Base-by-base conservation (phyloP, 768 basidiomycete genomes). In the Clitopilus hobsonii region DNA sequence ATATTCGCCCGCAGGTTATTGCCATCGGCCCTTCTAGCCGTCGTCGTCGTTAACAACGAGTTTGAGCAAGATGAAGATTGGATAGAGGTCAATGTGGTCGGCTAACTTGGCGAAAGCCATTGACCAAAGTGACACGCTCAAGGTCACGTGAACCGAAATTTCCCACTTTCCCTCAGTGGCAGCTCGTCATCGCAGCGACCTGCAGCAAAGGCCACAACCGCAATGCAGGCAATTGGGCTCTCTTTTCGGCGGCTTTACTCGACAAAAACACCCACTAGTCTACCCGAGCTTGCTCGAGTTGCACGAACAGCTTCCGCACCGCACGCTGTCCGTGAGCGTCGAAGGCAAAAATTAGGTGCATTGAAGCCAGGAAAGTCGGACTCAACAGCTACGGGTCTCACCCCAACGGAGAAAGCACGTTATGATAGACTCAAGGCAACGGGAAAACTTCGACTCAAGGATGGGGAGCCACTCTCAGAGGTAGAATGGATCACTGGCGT, bases 231-330 rank as follows among this genome's bases (percentile, higher is more conserved):
- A 45, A 58, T 75, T 45, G 65, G 69, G 58, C 63, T 66, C 18
- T 65, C 66, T 53, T 61, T 67, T 54, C 63, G 69, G 49, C 70
- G 73, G 27, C 61, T 70, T 14, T 78, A 74, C 64, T 69, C 72
- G 36, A 77, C 73, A 45, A 71, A 70, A 57, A 66, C 75, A 20
- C 64, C 73, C 25, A 52, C 54, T 16, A 56, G 68, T n/a, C 41
- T 61, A 14, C 74, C 72, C 28, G 66, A 74, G 23, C 64, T 71
- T 49, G 76, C 79, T 30, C 68, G 81, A 29, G 74, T 67, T 30
- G 88, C 89, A 1, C 76, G 86, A 38, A 86, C 85, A 25, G 77
- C 83, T 6, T 91, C 89, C 0, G 81, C 87, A 0, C 89, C 89
- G 0, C 78, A 84, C 38, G 86, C 88, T 24, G 88, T 91, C 51